Base-by-base conservation (phyloP, 2,329 filamentous ascomycete species). In the Penicillium paneum region DNA sequence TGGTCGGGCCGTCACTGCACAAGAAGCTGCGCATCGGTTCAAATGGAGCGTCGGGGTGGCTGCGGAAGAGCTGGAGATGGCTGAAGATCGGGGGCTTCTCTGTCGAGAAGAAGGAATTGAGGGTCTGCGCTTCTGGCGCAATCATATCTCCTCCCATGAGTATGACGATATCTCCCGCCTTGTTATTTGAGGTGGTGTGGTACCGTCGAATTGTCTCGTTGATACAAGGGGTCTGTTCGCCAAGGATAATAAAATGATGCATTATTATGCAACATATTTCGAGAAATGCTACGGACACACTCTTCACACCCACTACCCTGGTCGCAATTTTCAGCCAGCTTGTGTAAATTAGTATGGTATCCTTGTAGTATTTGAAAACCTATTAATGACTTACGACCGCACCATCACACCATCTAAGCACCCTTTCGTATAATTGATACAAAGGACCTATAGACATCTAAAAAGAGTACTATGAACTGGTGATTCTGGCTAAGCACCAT, bases 31-130 rank as follows among this genome's bases (percentile, higher is more conserved):
- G 0, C 90, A 95, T 71, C 81, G 85, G 46, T 99, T 99, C 73
- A 90, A 92, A 6, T 99, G 94, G 94, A 97, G 94, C 70, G 88
- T 99, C 8, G 94, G 94, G 8, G 93, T 99, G 21, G 94, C 94
- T 1, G 89, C 88, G 56, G 94, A 97, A 71, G 94, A 99, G 75
- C 79, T 99, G 12, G 90, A 97, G 70, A 97, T 99, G 93, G 92
- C 92, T 0, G 94, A 99, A 72, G 93, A 97, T 71, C 85, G 83
- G 52, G 94, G 94, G 0, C 84, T 86, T 3, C 71, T 99, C 19
- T 97, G 93, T 71, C 86, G 94, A 44, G 94, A 99, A 71, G 92
- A 96, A 66, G 88, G 91, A 5, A 84, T 97, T 13, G 92, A 97
- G 71, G 94, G 94, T 0, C 78, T 96, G 43, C 88, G 88, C 66